Conservation (phyloP, 495 filamentous ascomycete genomes). For the Annulohypoxylon moriforme region DNA sequence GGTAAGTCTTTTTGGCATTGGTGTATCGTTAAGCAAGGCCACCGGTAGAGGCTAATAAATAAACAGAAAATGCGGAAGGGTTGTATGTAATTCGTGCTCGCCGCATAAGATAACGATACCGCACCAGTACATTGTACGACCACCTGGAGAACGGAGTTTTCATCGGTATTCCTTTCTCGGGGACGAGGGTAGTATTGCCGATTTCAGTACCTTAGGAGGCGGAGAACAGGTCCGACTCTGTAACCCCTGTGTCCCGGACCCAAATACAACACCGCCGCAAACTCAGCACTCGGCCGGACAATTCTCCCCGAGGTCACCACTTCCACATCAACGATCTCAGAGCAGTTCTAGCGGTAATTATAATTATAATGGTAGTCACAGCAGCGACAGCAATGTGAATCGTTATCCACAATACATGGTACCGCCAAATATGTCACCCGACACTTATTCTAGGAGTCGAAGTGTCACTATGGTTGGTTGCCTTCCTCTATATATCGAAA, state of each 20-base stretch:
- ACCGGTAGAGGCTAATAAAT: conserved; percentile 29
- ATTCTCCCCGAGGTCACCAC: conserved; percentile 31
- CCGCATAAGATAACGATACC: conserved; percentile 97
- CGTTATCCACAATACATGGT: conserved; percentile 30
- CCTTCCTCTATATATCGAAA: background rate
- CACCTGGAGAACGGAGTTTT: conserved; percentile 65
- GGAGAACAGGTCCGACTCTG: conserved; percentile 91
- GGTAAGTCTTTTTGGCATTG: conserved; percentile 56
- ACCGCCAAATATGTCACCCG: conserved; percentile 28
- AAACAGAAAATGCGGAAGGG: conserved; percentile 88
- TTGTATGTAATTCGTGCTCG: conserved; percentile 91
- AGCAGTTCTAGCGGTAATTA: conserved; percentile 36
- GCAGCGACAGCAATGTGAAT: conserved; percentile 29
- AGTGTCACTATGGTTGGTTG: conserved; percentile 59
- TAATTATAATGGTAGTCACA: conserved; percentile 37
- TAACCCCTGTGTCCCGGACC: conserved; percentile 94
- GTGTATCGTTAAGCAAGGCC: background rate
- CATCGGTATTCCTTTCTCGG: conserved; percentile 53
- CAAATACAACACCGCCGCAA: conserved; percentile 75
- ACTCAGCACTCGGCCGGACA: conserved; percentile 41
- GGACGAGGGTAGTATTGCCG: conserved; percentile 59
- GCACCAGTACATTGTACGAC: conserved; percentile 89
- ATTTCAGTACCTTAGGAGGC: conserved; percentile 66
- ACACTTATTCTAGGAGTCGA: conserved; percentile 52
- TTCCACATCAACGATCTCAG: conserved; percentile 49